Evolutionary conservation across 108 stramenopile genomes (phyloP).

Genomic region (Poteriospumella lacustris): DNA sequence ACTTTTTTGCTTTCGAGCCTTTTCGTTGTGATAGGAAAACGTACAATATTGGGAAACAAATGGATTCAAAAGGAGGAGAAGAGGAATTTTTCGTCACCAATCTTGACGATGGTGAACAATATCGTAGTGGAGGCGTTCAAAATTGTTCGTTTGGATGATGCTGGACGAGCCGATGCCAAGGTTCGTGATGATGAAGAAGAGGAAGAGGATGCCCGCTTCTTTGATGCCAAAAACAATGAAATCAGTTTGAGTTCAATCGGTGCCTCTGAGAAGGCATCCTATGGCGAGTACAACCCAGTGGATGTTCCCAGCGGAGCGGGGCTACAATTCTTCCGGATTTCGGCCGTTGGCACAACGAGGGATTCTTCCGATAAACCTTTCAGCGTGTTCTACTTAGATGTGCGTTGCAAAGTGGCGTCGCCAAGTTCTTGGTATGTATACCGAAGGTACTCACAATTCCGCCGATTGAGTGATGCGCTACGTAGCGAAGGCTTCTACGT

Average conservation of each 20-base stretch:
- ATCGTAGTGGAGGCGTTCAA: background rate
- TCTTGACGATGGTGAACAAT: constrained; percentile 16
- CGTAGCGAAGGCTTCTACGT: constrained; percentile 20
- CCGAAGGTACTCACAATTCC: constrained; percentile 20
- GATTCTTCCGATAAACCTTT: background rate
- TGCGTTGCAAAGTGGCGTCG: constrained; percentile 20
- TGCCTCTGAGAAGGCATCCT: too few relatives aligned
- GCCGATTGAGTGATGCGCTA: background rate
- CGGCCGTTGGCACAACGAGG: background rate
- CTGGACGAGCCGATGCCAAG: background rate
- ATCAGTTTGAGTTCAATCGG: background rate
- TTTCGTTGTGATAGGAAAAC: too few relatives aligned
- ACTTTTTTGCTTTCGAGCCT: too few relatives aligned
- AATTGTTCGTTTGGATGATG: background rate
- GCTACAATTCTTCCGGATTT: background rate
- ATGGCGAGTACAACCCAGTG: background rate
- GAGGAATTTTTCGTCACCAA: constrained; percentile 11
- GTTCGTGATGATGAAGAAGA: background rate
- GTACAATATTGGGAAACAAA: too few relatives aligned
- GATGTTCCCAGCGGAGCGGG: background rate
- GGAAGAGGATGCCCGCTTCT: background rate
- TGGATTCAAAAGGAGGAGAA: background rate
- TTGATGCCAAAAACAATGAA: background rate
- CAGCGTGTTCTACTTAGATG: constrained; percentile 10
- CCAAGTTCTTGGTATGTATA: constrained; percentile 25